Conservation (phyloP, 2,329 filamentous ascomycete species). For the Talaromyces sp. region DNA sequence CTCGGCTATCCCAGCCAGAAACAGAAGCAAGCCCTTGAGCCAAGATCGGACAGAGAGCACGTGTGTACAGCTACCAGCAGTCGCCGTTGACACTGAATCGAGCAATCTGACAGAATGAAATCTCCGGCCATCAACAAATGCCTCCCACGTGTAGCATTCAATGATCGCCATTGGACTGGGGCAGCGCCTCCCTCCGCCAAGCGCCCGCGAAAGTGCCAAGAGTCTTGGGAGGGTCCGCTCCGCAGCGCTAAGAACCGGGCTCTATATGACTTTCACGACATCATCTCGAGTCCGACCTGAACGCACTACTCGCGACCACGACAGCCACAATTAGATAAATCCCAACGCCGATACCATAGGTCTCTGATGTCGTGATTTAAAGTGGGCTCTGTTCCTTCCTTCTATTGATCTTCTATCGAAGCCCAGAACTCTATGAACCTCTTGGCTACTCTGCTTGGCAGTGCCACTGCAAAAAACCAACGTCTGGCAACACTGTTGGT, state of each 20-base stretch:
- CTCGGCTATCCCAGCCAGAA: neutral
- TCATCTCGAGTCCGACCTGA: neutral
- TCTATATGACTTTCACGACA: neutral
- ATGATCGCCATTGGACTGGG: neutral
- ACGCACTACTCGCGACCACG: neutral
- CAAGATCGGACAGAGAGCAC: neutral
- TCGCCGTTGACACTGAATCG: neutral
- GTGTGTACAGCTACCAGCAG: neutral
- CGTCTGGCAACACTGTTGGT: neutral
- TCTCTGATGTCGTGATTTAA: neutral
- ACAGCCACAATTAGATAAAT: neutral
- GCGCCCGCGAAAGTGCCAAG: neutral
- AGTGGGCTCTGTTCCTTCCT: neutral
- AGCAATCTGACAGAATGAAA: neutral
- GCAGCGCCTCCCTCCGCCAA: neutral
- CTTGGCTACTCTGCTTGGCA: neutral
- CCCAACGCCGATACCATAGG: neutral
- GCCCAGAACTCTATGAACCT: neutral
- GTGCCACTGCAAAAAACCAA: neutral
- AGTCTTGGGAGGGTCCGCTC: neutral
- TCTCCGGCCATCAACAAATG: neutral
- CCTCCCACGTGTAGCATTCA: neutral
- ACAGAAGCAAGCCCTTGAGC: neutral
- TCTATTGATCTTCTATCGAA: neutral
- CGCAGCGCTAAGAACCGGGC: neutral